A percentile compares a stretch with the other conserved stretches of the same genome.
These are phyloP conservation scores for Lentinus tigrinus DNA, from an alignment of 768 basidiomycete genomes.

Conservation along the genomic window DNA sequence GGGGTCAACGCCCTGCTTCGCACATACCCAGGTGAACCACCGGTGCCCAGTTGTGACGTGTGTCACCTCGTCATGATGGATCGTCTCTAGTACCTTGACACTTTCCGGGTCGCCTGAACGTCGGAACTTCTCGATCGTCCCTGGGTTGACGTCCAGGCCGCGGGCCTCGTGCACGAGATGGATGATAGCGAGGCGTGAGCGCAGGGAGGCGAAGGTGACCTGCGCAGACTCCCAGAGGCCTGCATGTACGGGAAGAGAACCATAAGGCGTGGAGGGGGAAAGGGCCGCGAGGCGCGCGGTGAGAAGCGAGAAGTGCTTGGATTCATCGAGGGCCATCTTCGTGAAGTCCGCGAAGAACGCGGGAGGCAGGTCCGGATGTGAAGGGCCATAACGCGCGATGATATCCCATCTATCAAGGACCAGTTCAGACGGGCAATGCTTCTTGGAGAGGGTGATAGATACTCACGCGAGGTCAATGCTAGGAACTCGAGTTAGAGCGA, in stretches of 20 bases:
- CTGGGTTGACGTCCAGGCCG: slow-evolving; percentile 82
- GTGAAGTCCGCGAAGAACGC: slow-evolving; percentile 82
- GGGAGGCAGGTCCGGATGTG: slow-evolving; percentile 57
- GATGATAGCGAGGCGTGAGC: slow-evolving; percentile 76
- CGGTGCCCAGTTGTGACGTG: slow-evolving; percentile 82
- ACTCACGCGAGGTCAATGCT: slow-evolving; percentile 76
- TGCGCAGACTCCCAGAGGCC: slow-evolving; percentile 78
- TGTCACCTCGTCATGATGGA: slow-evolving; percentile 78
- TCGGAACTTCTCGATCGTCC: slow-evolving; percentile 71
- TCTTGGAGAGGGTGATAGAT: background rate
- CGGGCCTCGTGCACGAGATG: slow-evolving; percentile 85
- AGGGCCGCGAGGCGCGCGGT: slow-evolving; percentile 58
- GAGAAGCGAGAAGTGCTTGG: slow-evolving; percentile 79
- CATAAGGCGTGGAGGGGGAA: slow-evolving; percentile 68
- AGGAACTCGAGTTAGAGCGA: background rate
- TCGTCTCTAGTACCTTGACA: slow-evolving; percentile 66
- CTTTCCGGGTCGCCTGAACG: slow-evolving; percentile 66
- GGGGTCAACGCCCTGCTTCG: slow-evolving; percentile 53
- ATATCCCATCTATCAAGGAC: slow-evolving; percentile 67
- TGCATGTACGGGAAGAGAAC: slow-evolving; percentile 69
- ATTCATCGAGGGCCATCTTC: slow-evolving; percentile 83
- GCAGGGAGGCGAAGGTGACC: slow-evolving; percentile 64
- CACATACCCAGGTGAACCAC: slow-evolving; percentile 81
- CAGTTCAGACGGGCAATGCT: too few species aligned
- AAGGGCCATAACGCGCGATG: slow-evolving; percentile 72